Evolutionary conservation across 768 basidiomycete genomes (phyloP), one percentile per base, ranked within the genome.

Genomic region (Hericium rajendrae): DNA sequence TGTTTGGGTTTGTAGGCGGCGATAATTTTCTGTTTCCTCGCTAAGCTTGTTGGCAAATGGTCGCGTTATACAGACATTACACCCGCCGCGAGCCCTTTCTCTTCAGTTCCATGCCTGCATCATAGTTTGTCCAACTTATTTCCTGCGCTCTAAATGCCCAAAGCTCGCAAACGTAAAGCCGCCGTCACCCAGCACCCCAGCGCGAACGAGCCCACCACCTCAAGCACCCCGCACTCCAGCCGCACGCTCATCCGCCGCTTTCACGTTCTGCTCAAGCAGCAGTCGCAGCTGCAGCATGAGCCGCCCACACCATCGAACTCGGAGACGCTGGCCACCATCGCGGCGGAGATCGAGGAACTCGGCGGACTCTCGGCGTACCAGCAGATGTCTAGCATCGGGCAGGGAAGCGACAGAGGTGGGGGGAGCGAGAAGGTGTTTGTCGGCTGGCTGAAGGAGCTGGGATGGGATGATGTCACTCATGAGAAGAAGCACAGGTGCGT

Each of bases 281-380:
- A 82, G 66, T 70, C 77, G 5, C 79, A 80, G 55, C 72, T 91
- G 3, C 73, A 79, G 37, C 68, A 69, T 26, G 62, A 60, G 28
- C 59, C 67, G 12, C 37, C 57, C 3, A 63, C 60, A 41, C 10
- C 50, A 9, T 20, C 53, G 38, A 65, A 64, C 51, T 58, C 60
- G 32, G 54, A 65, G 38, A 74, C 75, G 54, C 66, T 90, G 39
- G 70, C 60, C 2, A 73, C 77, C n/a, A 73, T 92, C 15, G 79
- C 86, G 43, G 58, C 69, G 13, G 77, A 88, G 64, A 83, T 95
- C 16, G 76, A 77, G 2, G 71, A 71, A 12, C 72, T 91, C n/a
- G 93, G 93, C 4, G 93, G 91, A 2, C 66, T 97, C 39, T 81
- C 83, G 55, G 74, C 73, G 24, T 97, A 97, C 68, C 93, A 97